Evolutionary conservation across 2,329 filamentous ascomycete species (phyloP), one percentile per base, ranked within the genome.

Genomic region (Fusarium sp.): DNA sequence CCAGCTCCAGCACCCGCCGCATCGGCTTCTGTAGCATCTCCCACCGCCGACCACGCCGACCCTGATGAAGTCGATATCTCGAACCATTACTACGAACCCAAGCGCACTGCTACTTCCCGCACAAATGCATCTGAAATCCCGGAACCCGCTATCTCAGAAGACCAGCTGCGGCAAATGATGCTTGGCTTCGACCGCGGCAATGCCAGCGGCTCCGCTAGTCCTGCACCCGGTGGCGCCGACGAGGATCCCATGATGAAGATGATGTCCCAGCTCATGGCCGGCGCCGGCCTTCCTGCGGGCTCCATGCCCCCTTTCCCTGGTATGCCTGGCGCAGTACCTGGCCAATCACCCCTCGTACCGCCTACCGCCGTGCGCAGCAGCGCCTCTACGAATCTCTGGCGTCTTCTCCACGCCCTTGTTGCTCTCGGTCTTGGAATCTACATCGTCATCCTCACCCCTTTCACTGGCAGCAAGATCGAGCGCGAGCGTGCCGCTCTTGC

Each of bases 51-150:
- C 28, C 80, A 85, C 72, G 87, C 84, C 57, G 90, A 92, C 72
- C 92, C 92, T 7, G 91, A 89, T 7, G 92, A 94, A 77, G 86
- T 93, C 67, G 92, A 94, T 76, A 93, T 95, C 70, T 92, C 90
- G n/a, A 80, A 90, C 67, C 90, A 92, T 79, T 90, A 85, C 78
- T 92, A 91, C 78, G 79, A 84, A 33, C 89, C 89, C 2, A 78
- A 81, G 24, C 79, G 80, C 11, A 65, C 72, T 9, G 72, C 65
- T n/a, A 74, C 64, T 26, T 74, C 82, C 51, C 71, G 78, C 32
- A 28, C 11, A 9, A 66, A 76, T 32, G 51, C 67, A 6, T 64
- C 74, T 39, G 63, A 75, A 52, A 76, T 79, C 61, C 71, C 77
- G 22, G 72, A 68, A 32, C 57, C 66, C 11, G 20, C 78, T 43